Percentiles rank a stretch among this genome's conserved stretches.
Conservation (phyloP, 1,284 basidiomycete species). For the Meripilus lineatus region DNA sequence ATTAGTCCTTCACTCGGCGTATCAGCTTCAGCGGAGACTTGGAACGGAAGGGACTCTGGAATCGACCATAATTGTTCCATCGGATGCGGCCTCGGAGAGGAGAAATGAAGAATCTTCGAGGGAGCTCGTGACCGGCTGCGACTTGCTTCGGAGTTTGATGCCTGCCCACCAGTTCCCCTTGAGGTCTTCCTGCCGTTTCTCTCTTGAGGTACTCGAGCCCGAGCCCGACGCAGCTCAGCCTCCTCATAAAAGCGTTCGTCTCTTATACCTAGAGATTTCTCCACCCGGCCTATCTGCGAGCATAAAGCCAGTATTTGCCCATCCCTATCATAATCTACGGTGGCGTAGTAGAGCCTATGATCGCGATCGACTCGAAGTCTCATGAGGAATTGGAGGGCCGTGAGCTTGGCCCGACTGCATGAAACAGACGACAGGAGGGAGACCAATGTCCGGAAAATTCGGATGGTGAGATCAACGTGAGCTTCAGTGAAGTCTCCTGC, state of each 20-base stretch:
- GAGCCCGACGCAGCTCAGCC: conserved; percentile 39
- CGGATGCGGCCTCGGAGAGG: conserved; percentile 13
- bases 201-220: conserved; percentile 48
- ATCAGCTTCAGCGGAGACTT: conserved; percentile 51
- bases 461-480: conserved; percentile 46
- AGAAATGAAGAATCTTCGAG: conserved; percentile 25
- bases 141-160: conserved; percentile 47
- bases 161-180: conserved; percentile 48
- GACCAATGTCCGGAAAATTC: conserved; percentile 48
- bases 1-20: conserved; percentile 70
- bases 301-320: conserved; percentile 49
- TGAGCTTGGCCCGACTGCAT: conserved; percentile 64
- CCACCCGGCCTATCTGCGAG: conserved; percentile 46
- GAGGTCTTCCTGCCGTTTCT: conserved; percentile 50
- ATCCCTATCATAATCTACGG: conserved; percentile 46
- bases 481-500: conserved; percentile 43
- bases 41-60: conserved; percentile 74
- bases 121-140: conserved; percentile 68
- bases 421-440: conserved; percentile 38
- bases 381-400: conserved; percentile 84
- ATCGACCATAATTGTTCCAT: conserved; percentile 72
- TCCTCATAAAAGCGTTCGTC: conserved; percentile 28
- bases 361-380: conserved; percentile 88
- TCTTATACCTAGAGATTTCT: conserved; percentile 19
- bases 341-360: conserved; percentile 78